Evolutionary conservation across 2,329 filamentous ascomycete species (phyloP).

Genomic region (Phaeosphaeria sp.): DNA sequence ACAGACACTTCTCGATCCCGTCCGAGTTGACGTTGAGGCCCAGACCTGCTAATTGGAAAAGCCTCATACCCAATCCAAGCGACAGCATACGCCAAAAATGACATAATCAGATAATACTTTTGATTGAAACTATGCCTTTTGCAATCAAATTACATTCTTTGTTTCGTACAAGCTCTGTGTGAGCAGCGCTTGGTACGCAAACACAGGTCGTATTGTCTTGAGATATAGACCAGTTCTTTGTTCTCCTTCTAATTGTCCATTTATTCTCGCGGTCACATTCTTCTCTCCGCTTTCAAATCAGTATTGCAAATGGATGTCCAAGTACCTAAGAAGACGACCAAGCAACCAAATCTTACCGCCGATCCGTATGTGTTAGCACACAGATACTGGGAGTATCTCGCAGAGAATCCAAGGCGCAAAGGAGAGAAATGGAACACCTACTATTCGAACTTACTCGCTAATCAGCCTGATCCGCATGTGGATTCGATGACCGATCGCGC

Average conservation of each 20-base stretch:
- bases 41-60: background rate
- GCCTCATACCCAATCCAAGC: background rate
- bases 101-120: background rate
- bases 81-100: background rate
- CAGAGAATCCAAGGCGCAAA: slow-evolving; percentile 9
- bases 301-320: background rate
- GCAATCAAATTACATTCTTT: background rate
- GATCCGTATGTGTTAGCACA: slow-evolving; percentile 31
- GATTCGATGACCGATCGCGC: slow-evolving; percentile 23
- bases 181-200: background rate
- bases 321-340: background rate
- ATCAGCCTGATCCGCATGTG: slow-evolving; percentile 21
- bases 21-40: background rate
- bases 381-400: slow-evolving; percentile 29
- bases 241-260: background rate
- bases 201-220: background rate
- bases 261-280: background rate
- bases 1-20: background rate
- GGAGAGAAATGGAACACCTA: slow-evolving; percentile 22
- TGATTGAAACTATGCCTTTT: background rate
- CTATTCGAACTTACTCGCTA: slow-evolving; percentile 30
- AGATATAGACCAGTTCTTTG: background rate
- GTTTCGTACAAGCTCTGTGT: background rate
- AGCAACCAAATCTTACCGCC: background rate
- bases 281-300: background rate